Base-by-base conservation (phyloP, 75 land plant species). In the Sequoiadendron giganteum region DNA sequence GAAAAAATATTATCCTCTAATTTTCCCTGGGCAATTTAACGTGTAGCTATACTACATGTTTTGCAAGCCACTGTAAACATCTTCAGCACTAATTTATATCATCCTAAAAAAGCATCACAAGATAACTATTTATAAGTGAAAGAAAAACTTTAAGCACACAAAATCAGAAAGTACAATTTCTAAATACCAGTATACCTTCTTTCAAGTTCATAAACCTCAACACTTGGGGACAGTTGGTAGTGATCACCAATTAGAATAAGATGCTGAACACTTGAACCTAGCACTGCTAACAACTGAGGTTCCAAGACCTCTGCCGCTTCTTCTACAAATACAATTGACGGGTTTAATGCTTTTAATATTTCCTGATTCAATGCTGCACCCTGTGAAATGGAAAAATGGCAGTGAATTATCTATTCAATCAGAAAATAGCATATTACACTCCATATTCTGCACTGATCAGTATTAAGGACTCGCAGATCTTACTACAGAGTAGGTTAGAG, bases 281-380 rank as follows among this genome's bases (percentile, higher is more conserved):
- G 34, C 36, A 34, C 21, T 21, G 92, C 92, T 28, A 91, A n/a
- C 25, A 91, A 43, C 21, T 91, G 85, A n/a, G 89, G 80, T 45
- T 91, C 92, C 86, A 91, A 78, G 47, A 91, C 73, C 82, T 91
- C 92, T 34, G 88, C 90, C 48, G 90, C 91, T 86, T 90, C 91
- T 40, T 90, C 91, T 49, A 90, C 90, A n/a, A 91, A 32, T 28
- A 91, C 73, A 14, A 91, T 85, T 65, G 47, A 28, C 3, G 89
- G 89, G 2, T 58, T 40, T 30, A 88, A 39, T 86, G 89, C 43
- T 43, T 32, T 65, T 28, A 88, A 4, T 5, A 85, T 58, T 25
- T 88, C 89, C 48, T 86, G 89, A 39, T 85, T 61, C 45, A 61
- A 21, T 36, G 89, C 75, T 39, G 89, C 89, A 14, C 88, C 88